Conservation (phyloP, 1,139 yeast species). For the Geotrichum macrosporum region DNA sequence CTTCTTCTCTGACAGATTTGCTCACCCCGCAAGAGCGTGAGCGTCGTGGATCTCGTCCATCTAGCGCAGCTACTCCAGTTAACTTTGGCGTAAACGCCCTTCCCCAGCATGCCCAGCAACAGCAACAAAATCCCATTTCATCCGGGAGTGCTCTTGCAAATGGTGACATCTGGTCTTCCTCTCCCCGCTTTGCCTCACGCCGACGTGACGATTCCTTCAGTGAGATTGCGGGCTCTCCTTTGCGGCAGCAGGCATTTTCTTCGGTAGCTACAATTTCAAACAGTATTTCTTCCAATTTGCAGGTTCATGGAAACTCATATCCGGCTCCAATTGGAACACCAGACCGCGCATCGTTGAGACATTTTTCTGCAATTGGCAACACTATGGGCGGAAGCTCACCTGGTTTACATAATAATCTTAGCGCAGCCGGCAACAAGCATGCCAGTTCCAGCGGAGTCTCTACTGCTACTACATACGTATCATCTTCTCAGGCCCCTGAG, state of each 20-base stretch:
- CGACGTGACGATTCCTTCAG: constrained; percentile 14
- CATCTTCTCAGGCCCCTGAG: neutral
- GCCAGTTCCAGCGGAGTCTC: too few relatives aligned
- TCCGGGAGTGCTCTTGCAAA: constrained; percentile 4
- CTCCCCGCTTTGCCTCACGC: constrained; percentile 17
- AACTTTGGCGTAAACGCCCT: neutral
- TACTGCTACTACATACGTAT: neutral
- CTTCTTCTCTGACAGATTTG: constrained; percentile 66
- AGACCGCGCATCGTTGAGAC: constrained; percentile 13
- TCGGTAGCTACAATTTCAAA: too few relatives aligned
- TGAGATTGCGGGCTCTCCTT: constrained; percentile 17
- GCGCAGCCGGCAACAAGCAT: constrained; percentile 3
- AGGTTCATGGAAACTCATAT: constrained; percentile 3
- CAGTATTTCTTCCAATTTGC: constrained; percentile 1
- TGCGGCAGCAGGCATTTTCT: constrained; percentile 16
- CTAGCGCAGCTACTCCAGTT: constrained; percentile 16
- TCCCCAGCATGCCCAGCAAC: constrained; percentile 4
- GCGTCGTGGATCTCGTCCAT: constrained; percentile 58
- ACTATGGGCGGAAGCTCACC: constrained; percentile 5
- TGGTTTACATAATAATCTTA: constrained; percentile 20
- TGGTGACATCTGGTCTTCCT: constrained; percentile 20
- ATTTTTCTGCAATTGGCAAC: constrained; percentile 5
- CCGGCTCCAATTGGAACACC: constrained; percentile 22
- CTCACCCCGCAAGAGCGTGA: constrained; percentile 73
- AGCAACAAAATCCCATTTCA: neutral